A percentile compares a stretch with the other conserved stretches of the same genome.
These are phyloP conservation scores for Gossypium davidsonii DNA, from an alignment of 441 rosid genomes.

Conservation along the genomic window DNA sequence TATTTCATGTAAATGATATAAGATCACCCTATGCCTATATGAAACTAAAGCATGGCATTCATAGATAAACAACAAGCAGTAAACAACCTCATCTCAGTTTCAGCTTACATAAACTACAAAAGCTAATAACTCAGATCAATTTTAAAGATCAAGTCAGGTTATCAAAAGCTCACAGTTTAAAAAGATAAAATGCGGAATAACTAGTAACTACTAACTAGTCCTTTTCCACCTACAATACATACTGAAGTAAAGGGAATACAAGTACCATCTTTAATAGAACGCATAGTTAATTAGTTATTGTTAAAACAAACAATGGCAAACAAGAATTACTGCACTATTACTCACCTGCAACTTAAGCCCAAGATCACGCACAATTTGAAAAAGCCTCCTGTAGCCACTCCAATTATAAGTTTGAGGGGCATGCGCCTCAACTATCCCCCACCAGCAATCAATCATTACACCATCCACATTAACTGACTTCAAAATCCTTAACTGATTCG, in stretches of 20 bases:
- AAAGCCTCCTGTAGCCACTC: conserved; percentile 62
- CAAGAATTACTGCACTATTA: conserved; percentile 5
- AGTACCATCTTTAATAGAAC: neutral
- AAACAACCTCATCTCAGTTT: conserved; percentile 2
- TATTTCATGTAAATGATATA: neutral
- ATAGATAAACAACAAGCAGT: neutral
- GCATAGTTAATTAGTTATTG: neutral
- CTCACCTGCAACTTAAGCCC: conserved; percentile 59
- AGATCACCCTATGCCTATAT: neutral
- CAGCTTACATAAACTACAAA: neutral
- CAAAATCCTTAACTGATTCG: conserved; percentile 42
- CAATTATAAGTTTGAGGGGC: conserved; percentile 61
- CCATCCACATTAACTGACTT: conserved; percentile 61
- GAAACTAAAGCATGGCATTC: neutral
- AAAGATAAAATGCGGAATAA: neutral
- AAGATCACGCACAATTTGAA: conserved; percentile 50
- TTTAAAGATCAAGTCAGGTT: neutral
- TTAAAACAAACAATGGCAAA: neutral
- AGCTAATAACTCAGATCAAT: neutral
- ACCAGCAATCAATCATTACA: conserved; percentile 65
- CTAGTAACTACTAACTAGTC: neutral
- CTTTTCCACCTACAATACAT: neutral
- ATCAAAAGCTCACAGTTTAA: neutral
- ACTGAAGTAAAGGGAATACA: neutral
- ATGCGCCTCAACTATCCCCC: conserved; percentile 69